Evolutionary conservation across 257 asterid genomes (phyloP), one percentile per base, ranked within the genome.

Genomic region (Leonotis leonurus): DNA sequence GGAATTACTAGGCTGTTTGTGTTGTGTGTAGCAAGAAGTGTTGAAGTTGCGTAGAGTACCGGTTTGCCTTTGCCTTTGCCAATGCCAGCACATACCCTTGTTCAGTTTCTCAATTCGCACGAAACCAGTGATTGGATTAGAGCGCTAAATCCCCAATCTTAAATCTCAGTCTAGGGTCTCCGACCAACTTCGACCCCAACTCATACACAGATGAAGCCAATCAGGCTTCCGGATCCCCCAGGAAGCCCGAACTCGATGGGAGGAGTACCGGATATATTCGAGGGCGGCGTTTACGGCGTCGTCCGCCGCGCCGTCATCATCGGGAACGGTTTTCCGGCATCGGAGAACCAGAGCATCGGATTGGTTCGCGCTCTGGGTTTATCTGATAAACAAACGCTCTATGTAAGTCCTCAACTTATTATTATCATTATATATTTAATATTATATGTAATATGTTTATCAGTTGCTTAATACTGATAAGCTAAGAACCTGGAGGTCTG

Each of bases 291-390:
- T 44, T 74, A 79, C 67, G 86, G 85, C 49, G 85, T 85, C 45
- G 72, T 93, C 53, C 85, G 96, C 36, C 87, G 99, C 16, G 96
- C 97, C n/a, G 90, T 93, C 36, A 40, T 92, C 0, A 83, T 93
- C 61, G 99, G 99, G 0, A 93, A 87, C 74, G 96, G 99, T n/a
- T 93, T 86, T 73, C 65, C 95, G 40, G 82, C 95, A 45, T 80
- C 97, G 49, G 99, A 93, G 67, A 93, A 83, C 64, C 97, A 93
- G 81, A 86, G 97, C 78, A 50, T 89, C 50, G 99, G 99, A 27
- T 73, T 93, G 77, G 89, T 89, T 73, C 87, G 79, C 54, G 95
- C 99, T 17, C 96, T 93, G 10, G 99, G 99, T 14, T 83, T 93
- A 62, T 81, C 87, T 36, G 94, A 71, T 14, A 85, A 80, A 54